Base-by-base conservation (phyloP, 495 filamentous ascomycete genomes). In the Beverwykella pulmonaria region DNA sequence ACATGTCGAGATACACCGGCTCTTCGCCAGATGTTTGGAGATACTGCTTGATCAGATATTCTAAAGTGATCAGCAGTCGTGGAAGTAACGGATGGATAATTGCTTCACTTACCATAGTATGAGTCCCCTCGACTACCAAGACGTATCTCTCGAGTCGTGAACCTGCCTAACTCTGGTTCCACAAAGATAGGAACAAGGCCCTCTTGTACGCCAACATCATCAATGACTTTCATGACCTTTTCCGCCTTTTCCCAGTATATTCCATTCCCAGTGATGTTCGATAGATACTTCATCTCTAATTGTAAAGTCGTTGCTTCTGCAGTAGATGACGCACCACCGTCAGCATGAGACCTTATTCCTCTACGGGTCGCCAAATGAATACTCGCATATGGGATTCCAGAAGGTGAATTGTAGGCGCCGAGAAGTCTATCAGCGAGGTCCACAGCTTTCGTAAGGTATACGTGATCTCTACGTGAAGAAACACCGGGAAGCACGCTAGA, bases 21-120 rank as follows among this genome's bases (percentile, higher is more conserved):
- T 97, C 93, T 89, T n/a, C n/a, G n/a, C n/a, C 85, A 20, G 88
- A 90, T 15, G 93, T 98, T 72, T 97, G 93, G 2, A 96, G 81
- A 72, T 92, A 96, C 74, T 97, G 92, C 77, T 97, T 97, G 78
- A 97, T 91, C 44, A 96, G 86, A 75, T 96, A 96, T 76, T 97
- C 91, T 86, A 44, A 3, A 27, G 8, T 61, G 3, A 17, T 50
- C 14, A 47, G 14, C 2, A n/a, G n/a, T n/a, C n/a, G n/a, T n/a
- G n/a, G 32, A 7, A 15, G 25, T n/a, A 20, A 36, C 2, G 48
- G 8, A 30, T 20, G 22, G 46, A 27, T n/a, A n/a, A n/a, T n/a
- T n/a, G 46, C 10, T 9, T 29, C 23, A 27, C 54, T 36, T 77
- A 87, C 82, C 86, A 77, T 98, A 98, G 73, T 96, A 98, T 26